These are phyloP conservation scores for Brettanomyces custersianus DNA, from an alignment of 805 yeast species.

Conservation along the genomic window DNA sequence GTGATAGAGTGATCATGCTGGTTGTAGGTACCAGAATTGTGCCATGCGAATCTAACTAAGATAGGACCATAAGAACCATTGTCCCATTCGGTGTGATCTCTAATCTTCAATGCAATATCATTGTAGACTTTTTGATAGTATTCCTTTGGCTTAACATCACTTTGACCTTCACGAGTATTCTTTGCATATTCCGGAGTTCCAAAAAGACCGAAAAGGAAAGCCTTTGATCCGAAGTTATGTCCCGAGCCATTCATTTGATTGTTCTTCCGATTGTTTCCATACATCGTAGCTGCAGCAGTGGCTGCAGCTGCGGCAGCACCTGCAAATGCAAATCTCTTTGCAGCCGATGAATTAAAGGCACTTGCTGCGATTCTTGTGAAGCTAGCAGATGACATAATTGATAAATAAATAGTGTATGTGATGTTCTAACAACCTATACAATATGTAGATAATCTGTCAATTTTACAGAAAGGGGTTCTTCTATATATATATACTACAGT, in stretches of 20 bases:
- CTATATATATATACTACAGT: no score
- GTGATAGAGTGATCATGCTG: slow-evolving; percentile 30
- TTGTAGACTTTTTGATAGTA: slow-evolving; percentile 64
- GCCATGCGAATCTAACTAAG: slow-evolving; percentile 41
- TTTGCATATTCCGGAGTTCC: slow-evolving; percentile 23
- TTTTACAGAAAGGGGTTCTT: no score
- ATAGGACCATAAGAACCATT: slow-evolving; percentile 52
- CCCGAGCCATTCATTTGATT: slow-evolving; percentile 13
- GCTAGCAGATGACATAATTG: slow-evolving; percentile 3
- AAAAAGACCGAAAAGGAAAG: slow-evolving; percentile 24
- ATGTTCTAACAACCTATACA: no score
- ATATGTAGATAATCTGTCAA: no score
- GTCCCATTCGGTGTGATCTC: slow-evolving; percentile 48
- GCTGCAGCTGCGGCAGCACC: slow-evolving; percentile 18
- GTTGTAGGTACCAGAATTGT: slow-evolving; percentile 39
- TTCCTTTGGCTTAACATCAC: slow-evolving; percentile 26
- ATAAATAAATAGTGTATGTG: not conserved
- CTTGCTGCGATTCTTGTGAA: not conserved
- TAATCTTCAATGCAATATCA: slow-evolving; percentile 58
- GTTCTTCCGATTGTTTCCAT: slow-evolving; percentile 11
- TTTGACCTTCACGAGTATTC: slow-evolving; percentile 25
- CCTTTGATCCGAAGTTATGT: slow-evolving; percentile 10
- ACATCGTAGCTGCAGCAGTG: slow-evolving; percentile 20
- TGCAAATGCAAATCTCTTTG: not conserved
- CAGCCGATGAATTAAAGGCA: not conserved